Conservation (phyloP, 371 early-diverging fungal species). For the Apophysomyces ossiformis region DNA sequence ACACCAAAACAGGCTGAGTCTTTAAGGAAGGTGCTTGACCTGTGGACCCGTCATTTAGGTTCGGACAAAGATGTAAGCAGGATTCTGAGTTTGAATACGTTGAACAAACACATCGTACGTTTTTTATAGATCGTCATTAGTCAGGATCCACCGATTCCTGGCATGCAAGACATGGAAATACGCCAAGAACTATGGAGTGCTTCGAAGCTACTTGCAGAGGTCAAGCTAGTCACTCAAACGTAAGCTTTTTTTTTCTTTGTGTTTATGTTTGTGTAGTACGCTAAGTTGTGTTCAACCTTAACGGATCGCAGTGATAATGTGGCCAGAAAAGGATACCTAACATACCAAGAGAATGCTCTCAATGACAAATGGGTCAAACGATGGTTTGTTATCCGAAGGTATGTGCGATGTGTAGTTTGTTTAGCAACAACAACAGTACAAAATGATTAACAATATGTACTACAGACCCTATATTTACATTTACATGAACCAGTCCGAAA, state of each 20-base stretch:
- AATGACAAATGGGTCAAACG: slow-evolving; percentile 76
- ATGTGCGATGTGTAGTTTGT: slow-evolving; percentile 13
- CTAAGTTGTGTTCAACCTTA: neutral
- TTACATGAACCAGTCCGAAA: slow-evolving; percentile 66
- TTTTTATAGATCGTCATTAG: slow-evolving; percentile 51
- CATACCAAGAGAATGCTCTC: slow-evolving; percentile 63
- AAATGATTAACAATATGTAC: neutral
- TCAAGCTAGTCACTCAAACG: slow-evolving; percentile 59
- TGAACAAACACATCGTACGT: slow-evolving; percentile 7
- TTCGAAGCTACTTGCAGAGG: slow-evolving; percentile 61
- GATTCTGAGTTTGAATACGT: slow-evolving; percentile 7
- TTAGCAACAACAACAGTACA: neutral
- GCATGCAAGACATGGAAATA: slow-evolving; percentile 42
- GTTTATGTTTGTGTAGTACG: neutral
- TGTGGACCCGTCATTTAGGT: slow-evolving; percentile 57
- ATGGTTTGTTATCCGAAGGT: slow-evolving; percentile 85
- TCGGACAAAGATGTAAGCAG: slow-evolving; percentile 55
- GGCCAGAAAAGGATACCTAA: slow-evolving; percentile 63
- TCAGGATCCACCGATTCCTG: slow-evolving; percentile 54
- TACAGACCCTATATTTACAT: slow-evolving; percentile 80
- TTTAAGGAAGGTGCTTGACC: slow-evolving; percentile 39
- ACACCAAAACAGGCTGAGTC: slow-evolving; percentile 31
- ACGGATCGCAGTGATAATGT: slow-evolving; percentile 52
- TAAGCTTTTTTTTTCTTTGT: slow-evolving; percentile 25
- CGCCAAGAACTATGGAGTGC: slow-evolving; percentile 28